Percentiles rank a stretch among this genome's conserved stretches.
Evolutionary conservation across 768 basidiomycete species (phyloP).

Genomic region (Calocybe gangraenosa): DNA sequence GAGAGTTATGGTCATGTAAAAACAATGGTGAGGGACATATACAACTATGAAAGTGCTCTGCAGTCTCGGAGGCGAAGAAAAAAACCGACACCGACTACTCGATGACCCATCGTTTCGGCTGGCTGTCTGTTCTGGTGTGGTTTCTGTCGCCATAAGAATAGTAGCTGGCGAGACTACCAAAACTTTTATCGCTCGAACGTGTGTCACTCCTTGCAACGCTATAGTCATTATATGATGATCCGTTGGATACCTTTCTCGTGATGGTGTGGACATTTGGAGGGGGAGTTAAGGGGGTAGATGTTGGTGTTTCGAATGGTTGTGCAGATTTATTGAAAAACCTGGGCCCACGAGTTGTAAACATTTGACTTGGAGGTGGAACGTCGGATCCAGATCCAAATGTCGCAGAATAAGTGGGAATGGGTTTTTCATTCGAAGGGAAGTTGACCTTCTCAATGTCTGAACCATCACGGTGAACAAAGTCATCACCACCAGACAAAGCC

Average conservation of each 20-base stretch:
- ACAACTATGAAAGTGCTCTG: slow-evolving; percentile 5
- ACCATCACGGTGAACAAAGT: slow-evolving; percentile 27
- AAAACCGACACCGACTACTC: slow-evolving; percentile 32
- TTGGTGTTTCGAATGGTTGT: slow-evolving; percentile 34
- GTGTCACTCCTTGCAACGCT: slow-evolving; percentile 29
- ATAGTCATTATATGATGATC: slow-evolving; percentile 25
- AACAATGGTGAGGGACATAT: not conserved
- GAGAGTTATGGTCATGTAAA: not conserved
- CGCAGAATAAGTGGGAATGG: slow-evolving; percentile 52
- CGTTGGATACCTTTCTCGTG: slow-evolving; percentile 26
- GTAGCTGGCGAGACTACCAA: slow-evolving; percentile 31
- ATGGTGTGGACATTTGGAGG: slow-evolving; percentile 28
- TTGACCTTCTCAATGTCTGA: slow-evolving; percentile 53
- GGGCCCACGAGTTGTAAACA: slow-evolving; percentile 39
- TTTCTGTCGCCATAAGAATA: slow-evolving; percentile 26
- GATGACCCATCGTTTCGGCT: slow-evolving; percentile 50
- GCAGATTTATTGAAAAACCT: slow-evolving; percentile 41
- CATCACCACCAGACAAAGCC: slow-evolving; percentile 32
- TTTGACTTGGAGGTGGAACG: slow-evolving; percentile 32
- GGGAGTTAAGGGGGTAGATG: slow-evolving; percentile 21
- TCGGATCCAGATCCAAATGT: slow-evolving; percentile 31
- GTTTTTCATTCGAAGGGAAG: slow-evolving; percentile 53
- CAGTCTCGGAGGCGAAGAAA: not conserved
- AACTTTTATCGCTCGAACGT: slow-evolving; percentile 36
- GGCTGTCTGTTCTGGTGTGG: slow-evolving; percentile 28